These are phyloP conservation scores for Obelidium mucronatum DNA, from an alignment of 192 early-diverging fungal genomes.

Conservation along the genomic window DNA sequence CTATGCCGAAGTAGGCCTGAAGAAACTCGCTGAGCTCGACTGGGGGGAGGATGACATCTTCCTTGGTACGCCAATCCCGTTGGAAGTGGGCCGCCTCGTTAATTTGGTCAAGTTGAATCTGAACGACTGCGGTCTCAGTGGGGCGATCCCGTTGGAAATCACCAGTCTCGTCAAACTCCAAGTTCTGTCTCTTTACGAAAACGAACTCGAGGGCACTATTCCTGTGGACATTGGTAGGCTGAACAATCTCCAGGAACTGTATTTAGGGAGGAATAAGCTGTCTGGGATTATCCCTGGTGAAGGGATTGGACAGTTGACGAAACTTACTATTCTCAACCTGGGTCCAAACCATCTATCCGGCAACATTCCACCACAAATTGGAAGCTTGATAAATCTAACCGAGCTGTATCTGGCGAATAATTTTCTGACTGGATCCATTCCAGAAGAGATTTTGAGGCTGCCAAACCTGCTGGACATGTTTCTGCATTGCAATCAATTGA, in stretches of 20 bases:
- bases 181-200: slow-evolving; percentile 25
- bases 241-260: slow-evolving; percentile 24
- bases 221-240: slow-evolving; percentile 1
- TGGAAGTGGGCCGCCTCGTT: neutral
- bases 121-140: slow-evolving; percentile 26
- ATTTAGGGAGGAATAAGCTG: slow-evolving; percentile 33
- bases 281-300: slow-evolving; percentile 24
- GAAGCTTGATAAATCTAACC: slow-evolving; percentile 13
- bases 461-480: slow-evolving; percentile 9
- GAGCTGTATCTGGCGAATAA: slow-evolving; percentile 36
- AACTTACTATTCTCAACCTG: slow-evolving; percentile 14
- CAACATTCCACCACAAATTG: slow-evolving; percentile 25
- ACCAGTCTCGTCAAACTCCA: neutral
- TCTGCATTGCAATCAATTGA: slow-evolving; percentile 16
- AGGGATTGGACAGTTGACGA: neutral
- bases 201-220: slow-evolving; percentile 19
- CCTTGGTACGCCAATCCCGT: slow-evolving; percentile 4
- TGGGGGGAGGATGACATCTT: slow-evolving; percentile 23
- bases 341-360: slow-evolving; percentile 32
- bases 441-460: slow-evolving; percentile 6
- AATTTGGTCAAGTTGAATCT: slow-evolving; percentile 20
- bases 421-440: slow-evolving; percentile 32
- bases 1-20: slow-evolving; percentile 4
- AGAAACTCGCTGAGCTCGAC: neutral
- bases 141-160: slow-evolving; percentile 14